These are phyloP conservation scores for Andrographis paniculata DNA, from an alignment of 305 asterid species.

Conservation along the genomic window DNA sequence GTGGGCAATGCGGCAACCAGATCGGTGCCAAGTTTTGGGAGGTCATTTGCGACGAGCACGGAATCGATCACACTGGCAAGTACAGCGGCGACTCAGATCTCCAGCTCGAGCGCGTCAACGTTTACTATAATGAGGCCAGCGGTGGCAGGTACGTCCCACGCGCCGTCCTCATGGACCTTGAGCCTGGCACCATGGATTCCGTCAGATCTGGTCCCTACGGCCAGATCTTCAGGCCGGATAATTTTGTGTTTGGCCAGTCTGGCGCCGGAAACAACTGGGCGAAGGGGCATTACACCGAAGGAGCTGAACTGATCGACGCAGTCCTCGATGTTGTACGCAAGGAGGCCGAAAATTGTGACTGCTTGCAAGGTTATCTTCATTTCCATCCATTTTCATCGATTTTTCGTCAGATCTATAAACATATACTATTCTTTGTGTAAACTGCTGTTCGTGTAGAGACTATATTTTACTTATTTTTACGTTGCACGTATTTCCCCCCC, in stretches of 20 bases:
- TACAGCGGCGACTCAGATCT: slow-evolving; percentile 40
- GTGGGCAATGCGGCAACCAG: slow-evolving; percentile 50
- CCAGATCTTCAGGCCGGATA: slow-evolving; percentile 50
- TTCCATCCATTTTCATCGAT: not conserved
- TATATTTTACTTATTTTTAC: no score
- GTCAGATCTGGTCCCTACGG: slow-evolving; percentile 44
- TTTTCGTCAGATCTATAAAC: not conserved
- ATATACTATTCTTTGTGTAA: not conserved
- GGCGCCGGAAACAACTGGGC: slow-evolving; percentile 52
- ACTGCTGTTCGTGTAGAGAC: not conserved
- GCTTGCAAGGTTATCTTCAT: slow-evolving; percentile 36
- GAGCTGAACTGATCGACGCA: slow-evolving; percentile 45
- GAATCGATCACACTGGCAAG: slow-evolving; percentile 37
- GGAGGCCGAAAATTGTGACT: slow-evolving; percentile 54
- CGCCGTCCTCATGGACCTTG: slow-evolving; percentile 54
- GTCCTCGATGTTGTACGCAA: slow-evolving; percentile 53
- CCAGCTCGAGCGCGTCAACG: slow-evolving; percentile 46
- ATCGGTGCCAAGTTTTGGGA: slow-evolving; percentile 57
- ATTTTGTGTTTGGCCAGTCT: slow-evolving; percentile 48
- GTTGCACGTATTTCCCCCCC: no score
- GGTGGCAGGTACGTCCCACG: slow-evolving; percentile 54
- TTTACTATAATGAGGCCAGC: slow-evolving; percentile 50
- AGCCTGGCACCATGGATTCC: slow-evolving; percentile 51
- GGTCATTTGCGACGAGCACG: slow-evolving; percentile 52
- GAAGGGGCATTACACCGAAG: slow-evolving; percentile 53